These are phyloP conservation scores for Globisporangium middletonii DNA, from an alignment of 352 stramenopile genomes.

Conservation along the genomic window DNA sequence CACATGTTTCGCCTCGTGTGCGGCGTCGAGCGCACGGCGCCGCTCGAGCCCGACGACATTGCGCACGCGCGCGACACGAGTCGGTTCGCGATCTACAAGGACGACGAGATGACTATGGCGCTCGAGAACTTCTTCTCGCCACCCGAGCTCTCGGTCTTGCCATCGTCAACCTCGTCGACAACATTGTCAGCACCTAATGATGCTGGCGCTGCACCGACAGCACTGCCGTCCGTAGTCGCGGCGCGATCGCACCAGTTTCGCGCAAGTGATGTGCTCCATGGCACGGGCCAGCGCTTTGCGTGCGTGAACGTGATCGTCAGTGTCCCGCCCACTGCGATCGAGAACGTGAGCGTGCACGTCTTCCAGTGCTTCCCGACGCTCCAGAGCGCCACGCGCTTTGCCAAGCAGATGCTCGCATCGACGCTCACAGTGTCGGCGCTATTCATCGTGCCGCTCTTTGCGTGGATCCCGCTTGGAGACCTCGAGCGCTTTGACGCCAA, in stretches of 20 bases:
- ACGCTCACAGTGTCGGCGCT: conserved; percentile 38
- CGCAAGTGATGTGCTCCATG: conserved; percentile 34
- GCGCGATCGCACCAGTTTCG: conserved; percentile 32
- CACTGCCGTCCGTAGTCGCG: background rate
- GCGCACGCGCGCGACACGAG: conserved; percentile 30
- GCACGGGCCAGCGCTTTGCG: conserved; percentile 67
- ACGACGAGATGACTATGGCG: conserved; percentile 76
- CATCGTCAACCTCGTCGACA: background rate
- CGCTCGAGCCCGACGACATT: background rate
- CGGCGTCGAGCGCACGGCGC: conserved; percentile 32
- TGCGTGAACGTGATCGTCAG: conserved; percentile 48
- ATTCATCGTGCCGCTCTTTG: conserved; percentile 72
- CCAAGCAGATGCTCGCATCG: conserved; percentile 40
- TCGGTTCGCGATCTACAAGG: conserved; percentile 73
- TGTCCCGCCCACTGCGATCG: conserved; percentile 22
- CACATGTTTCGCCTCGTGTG: conserved; percentile 69
- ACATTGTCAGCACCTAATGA: background rate
- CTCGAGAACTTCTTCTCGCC: conserved; percentile 54
- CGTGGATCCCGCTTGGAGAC: conserved; percentile 65
- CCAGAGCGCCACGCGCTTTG: conserved; percentile 72
- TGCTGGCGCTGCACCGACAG: background rate
- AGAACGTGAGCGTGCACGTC: conserved; percentile 60
- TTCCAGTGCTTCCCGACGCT: conserved; percentile 79
- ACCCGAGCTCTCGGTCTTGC: background rate
- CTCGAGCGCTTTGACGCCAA: conserved; percentile 67